phyloP scores from a whole-genome alignment of 1,284 basidiomycete species.

The Agroathelia rolfsii region DNA sequence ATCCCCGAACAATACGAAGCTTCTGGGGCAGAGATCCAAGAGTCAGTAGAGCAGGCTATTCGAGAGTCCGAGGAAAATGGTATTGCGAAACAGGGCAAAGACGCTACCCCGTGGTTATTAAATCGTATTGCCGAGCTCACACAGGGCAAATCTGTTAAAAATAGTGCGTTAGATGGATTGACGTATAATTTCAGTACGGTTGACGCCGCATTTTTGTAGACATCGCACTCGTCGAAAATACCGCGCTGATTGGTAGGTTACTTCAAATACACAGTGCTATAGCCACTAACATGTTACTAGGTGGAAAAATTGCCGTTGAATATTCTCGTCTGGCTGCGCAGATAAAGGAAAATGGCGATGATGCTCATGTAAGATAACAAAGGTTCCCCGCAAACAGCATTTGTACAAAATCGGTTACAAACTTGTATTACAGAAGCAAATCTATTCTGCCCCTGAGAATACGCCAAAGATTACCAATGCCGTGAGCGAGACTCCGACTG shows the following conservation, averaged over 20 bases:
- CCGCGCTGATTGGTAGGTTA: constrained; percentile 70
- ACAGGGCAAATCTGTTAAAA: constrained; percentile 60
- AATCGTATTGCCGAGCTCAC: constrained; percentile 80
- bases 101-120: constrained; percentile 93
- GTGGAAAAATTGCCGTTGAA: constrained; percentile 73
- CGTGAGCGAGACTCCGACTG: not conserved
- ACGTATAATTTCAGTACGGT: constrained; percentile 1
- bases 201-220: constrained; percentile 35
- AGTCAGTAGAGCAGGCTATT: constrained; percentile 80
- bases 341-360: constrained; percentile 6
- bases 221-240: constrained; percentile 85
- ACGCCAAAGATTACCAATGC: too few species aligned
- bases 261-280: constrained; percentile 2
- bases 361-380: constrained; percentile 26
- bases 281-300: constrained; percentile 24
- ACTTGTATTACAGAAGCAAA: too few species aligned
- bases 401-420: too few species aligned
- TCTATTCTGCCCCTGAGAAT: too few species aligned
- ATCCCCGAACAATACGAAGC: constrained; percentile 75
- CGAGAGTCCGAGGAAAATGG: constrained; percentile 77
- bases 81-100: constrained; percentile 77
- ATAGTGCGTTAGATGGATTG: constrained; percentile 49
- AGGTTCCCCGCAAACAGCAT: too few species aligned
- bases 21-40: constrained; percentile 64
- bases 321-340: constrained; percentile 47